A percentile compares a stretch with the other conserved stretches of the same genome.
These are phyloP conservation scores for Pilaira anomala DNA, from an alignment of 192 early-diverging fungal genomes.

Conservation along the genomic window DNA sequence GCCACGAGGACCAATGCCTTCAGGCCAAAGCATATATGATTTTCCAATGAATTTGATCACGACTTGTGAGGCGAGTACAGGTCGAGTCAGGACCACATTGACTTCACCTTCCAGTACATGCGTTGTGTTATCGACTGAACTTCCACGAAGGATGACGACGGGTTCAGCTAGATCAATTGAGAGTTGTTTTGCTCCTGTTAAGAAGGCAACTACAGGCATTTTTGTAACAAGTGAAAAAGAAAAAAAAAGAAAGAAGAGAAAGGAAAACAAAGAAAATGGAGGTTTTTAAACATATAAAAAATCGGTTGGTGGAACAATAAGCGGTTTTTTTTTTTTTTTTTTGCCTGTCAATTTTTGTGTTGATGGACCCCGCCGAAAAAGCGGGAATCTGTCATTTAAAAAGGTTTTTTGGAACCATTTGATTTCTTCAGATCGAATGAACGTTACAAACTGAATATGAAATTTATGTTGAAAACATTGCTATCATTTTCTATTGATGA, in stretches of 20 bases:
- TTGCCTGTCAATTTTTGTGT: too few species aligned
- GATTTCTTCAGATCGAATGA: too few species aligned
- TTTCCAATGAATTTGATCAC: constrained; percentile 29
- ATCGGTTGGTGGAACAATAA: too few species aligned
- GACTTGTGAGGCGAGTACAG: constrained; percentile 6
- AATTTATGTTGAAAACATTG: too few species aligned
- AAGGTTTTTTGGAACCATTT: too few species aligned
- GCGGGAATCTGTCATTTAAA: too few species aligned
- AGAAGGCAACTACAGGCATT: constrained; percentile 28
- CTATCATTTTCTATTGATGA: too few species aligned
- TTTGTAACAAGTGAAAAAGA: not conserved
- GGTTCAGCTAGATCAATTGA: constrained; percentile 34
- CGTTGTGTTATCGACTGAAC: constrained; percentile 10
- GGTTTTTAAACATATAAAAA: too few species aligned
- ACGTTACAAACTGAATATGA: too few species aligned
- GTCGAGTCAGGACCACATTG: constrained; percentile 17
- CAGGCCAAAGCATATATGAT: constrained; percentile 31
- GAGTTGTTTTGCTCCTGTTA: constrained; percentile 20
- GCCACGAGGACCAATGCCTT: constrained; percentile 25
- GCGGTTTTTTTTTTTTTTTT: too few species aligned
- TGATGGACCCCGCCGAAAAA: too few species aligned
- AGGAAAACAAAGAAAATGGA: too few species aligned
- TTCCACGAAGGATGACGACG: constrained; percentile 22
- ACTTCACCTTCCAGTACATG: constrained; percentile 33
- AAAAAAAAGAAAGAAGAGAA: not conserved